Percentiles rank a stretch among this genome's conserved stretches.
Conservation (phyloP, 2,329 filamentous ascomycete genomes). For the Teratosphaeriaceae sp. region DNA sequence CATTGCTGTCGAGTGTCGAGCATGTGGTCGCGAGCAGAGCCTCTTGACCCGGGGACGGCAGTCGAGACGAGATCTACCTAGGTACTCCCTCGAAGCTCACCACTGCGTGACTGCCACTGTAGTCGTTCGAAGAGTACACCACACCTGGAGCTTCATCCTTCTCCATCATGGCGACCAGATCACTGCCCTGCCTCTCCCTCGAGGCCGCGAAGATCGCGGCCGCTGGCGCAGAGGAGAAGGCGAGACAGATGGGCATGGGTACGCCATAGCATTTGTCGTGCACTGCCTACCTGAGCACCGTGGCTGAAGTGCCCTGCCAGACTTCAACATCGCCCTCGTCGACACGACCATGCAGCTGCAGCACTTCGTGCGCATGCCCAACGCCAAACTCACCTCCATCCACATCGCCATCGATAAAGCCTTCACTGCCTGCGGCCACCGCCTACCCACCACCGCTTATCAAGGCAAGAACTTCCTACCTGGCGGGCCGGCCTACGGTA, state of each 20-base stretch:
- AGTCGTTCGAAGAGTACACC: too few species aligned
- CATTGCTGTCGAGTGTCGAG: too few species aligned
- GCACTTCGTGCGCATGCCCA: slow-evolving; percentile 43
- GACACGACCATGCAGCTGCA: slow-evolving; percentile 41
- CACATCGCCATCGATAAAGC: slow-evolving; percentile 59
- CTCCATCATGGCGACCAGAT: slow-evolving; percentile 25
- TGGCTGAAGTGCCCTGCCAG: too few species aligned
- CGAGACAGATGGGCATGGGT: slow-evolving; percentile 32
- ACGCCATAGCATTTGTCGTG: not conserved
- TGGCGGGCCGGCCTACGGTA: slow-evolving; percentile 47
- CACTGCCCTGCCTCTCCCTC: slow-evolving; percentile 28
- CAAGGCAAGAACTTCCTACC: slow-evolving; percentile 43
- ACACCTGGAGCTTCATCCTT: too few species aligned
- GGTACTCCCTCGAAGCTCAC: too few species aligned
- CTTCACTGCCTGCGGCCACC: slow-evolving; percentile 51
- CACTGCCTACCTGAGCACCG: not conserved
- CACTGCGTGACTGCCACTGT: too few species aligned
- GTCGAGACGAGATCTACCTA: too few species aligned
- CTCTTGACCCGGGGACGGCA: too few species aligned
- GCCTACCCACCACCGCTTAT: slow-evolving; percentile 45
- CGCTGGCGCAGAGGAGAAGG: slow-evolving; percentile 29
- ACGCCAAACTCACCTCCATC: slow-evolving; percentile 47
- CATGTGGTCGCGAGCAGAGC: too few species aligned
- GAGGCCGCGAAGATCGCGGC: slow-evolving; percentile 30
- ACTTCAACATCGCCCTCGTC: slow-evolving; percentile 45